phyloP scores from a whole-genome alignment of 2,329 filamentous ascomycete genomes.

The Aureobasidium namibiae region DNA sequence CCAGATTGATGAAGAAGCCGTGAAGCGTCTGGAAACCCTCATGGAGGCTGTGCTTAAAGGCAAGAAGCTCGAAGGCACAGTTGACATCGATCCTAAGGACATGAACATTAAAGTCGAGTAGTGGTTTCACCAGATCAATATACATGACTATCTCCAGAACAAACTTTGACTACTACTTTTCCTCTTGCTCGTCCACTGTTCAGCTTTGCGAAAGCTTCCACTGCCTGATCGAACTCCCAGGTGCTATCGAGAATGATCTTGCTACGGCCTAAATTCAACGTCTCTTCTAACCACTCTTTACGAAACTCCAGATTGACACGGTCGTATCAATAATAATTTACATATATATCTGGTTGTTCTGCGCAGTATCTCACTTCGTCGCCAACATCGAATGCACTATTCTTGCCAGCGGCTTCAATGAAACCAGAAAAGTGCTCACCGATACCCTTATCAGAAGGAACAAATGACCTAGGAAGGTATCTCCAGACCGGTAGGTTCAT shows the following conservation, averaged over 20 bases:
- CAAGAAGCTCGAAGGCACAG: slow-evolving; percentile 18
- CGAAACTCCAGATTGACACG: slow-evolving; percentile 34
- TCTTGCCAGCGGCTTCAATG: slow-evolving; percentile 19
- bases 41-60: slow-evolving; percentile 37
- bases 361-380: slow-evolving; percentile 19
- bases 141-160: neutral
- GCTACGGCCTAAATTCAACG: slow-evolving; percentile 49
- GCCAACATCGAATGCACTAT: slow-evolving; percentile 20
- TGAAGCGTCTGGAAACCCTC: slow-evolving; percentile 48
- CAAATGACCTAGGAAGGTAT: slow-evolving; percentile 18
- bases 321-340: slow-evolving; percentile 25
- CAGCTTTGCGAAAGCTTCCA: slow-evolving; percentile 27
- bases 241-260: slow-evolving; percentile 48
- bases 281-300: slow-evolving; percentile 43
- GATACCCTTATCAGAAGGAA: slow-evolving; percentile 21
- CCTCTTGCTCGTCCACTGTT: slow-evolving; percentile 27
- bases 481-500: slow-evolving; percentile 26
- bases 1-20: slow-evolving; percentile 60
- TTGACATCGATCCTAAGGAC: slow-evolving; percentile 17
- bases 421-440: slow-evolving; percentile 27
- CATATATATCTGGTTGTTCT: neutral
- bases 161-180: slow-evolving; percentile 25
- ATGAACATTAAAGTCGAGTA: slow-evolving; percentile 16
- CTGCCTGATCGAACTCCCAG: slow-evolving; percentile 49
- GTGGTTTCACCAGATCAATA: neutral